Evolutionary conservation across 1,139 yeast species (phyloP).

Genomic region (Diutina neorugosa): DNA sequence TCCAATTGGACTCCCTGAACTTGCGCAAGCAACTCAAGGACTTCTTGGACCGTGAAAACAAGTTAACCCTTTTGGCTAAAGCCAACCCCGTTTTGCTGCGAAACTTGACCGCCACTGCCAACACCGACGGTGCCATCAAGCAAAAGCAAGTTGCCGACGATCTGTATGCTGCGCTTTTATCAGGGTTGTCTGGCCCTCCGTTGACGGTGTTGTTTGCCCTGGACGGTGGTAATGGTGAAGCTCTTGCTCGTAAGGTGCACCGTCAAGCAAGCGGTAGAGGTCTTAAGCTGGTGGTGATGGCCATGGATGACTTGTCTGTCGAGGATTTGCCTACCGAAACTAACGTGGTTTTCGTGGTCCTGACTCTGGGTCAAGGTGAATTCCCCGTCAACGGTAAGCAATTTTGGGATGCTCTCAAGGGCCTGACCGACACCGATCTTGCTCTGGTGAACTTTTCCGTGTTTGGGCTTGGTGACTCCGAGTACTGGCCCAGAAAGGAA

Average conservation of each 20-base stretch:
- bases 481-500: constrained; percentile 96
- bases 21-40: constrained; percentile 65
- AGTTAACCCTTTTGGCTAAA: constrained; percentile 60
- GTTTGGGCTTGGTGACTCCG: constrained; percentile 89
- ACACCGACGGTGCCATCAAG: constrained; percentile 35
- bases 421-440: constrained; percentile 59
- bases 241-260: constrained; percentile 67
- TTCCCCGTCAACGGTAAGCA: constrained; percentile 90
- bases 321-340: constrained; percentile 78
- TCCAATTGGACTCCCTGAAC: constrained; percentile 75
- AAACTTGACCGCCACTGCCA: constrained; percentile 54
- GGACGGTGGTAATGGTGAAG: constrained; percentile 91
- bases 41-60: constrained; percentile 84
- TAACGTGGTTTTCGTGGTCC: constrained; percentile 68
- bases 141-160: constrained; percentile 65
- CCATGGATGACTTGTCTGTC: constrained; percentile 77
- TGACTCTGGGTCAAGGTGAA: constrained; percentile 98
- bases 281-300: constrained; percentile 58
- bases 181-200: constrained; percentile 90
- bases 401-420: constrained; percentile 79
- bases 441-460: constrained; percentile 60
- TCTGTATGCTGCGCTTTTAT: constrained; percentile 66
- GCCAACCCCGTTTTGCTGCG: constrained; percentile 70
- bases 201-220: constrained; percentile 84
- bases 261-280: constrained; percentile 84